These are phyloP conservation scores for Colletotrichum lini DNA, from an alignment of 2,329 filamentous ascomycete species.

Conservation along the genomic window DNA sequence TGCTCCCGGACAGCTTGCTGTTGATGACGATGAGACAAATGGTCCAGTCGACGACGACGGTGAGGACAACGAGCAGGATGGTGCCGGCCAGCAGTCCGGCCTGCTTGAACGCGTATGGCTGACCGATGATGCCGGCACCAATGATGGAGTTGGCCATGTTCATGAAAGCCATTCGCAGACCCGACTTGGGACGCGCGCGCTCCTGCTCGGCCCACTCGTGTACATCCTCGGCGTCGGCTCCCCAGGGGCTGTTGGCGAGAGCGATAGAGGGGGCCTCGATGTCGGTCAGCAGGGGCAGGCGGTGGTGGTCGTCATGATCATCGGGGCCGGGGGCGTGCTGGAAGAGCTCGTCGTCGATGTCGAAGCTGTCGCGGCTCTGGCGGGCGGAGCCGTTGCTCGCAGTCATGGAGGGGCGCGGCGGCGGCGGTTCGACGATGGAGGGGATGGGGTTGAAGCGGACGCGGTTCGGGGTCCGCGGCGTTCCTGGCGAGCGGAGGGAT, in stretches of 20 bases:
- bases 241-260: conserved; percentile 70
- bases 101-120: conserved; percentile 96
- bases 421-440: conserved; percentile 53
- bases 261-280: conserved; percentile 86
- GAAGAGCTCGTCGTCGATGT: conserved; percentile 42
- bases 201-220: conserved; percentile 68
- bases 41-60: conserved; percentile 94
- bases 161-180: conserved; percentile 92
- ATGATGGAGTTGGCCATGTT: conserved; percentile 99
- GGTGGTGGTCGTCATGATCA: conserved; percentile 52
- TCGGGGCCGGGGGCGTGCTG: conserved; percentile 34
- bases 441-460: conserved; percentile 79
- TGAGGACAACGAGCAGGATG: conserved; percentile 82
- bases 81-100: conserved; percentile 88
- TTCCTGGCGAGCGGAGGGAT: conserved; percentile 50
- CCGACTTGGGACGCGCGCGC: conserved; percentile 81
- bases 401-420: conserved; percentile 36
- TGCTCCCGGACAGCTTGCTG: conserved; percentile 93
- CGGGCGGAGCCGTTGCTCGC: conserved; percentile 37
- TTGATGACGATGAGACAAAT: conserved; percentile 98
- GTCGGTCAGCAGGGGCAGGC: conserved; percentile 83
- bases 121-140: conserved; percentile 80
- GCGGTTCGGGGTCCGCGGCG: conserved; percentile 77
- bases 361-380: conserved; percentile 40
- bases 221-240: conserved; percentile 59